Evolutionary conservation across 495 filamentous ascomycete species (phyloP).

Genomic region (Neurospora cerealis): DNA sequence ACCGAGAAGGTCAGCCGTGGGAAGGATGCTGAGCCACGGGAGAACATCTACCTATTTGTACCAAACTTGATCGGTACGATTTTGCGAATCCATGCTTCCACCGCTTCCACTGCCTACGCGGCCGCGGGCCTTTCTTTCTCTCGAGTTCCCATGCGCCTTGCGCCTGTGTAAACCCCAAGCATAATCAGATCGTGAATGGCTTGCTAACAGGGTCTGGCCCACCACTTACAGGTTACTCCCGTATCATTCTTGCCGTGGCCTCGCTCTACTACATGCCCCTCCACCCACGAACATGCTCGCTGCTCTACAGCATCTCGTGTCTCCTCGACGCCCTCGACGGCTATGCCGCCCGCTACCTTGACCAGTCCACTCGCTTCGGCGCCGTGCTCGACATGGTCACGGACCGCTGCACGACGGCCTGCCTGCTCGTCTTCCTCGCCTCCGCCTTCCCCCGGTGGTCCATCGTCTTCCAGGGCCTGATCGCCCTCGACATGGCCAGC

Average conservation of each 20-base stretch:
- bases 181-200: neutral
- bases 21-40: conserved; percentile 26
- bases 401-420: conserved; percentile 81
- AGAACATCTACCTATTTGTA: conserved; percentile 77
- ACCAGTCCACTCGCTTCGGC: conserved; percentile 89
- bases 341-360: conserved; percentile 74
- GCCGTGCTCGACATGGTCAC: conserved; percentile 97
- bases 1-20: neutral
- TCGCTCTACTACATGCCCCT: conserved; percentile 98
- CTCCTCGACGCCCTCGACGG: conserved; percentile 91
- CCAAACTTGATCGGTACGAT: conserved; percentile 69
- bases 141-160: neutral
- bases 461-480: conserved; percentile 86
- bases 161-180: neutral
- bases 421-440: conserved; percentile 84
- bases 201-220: conserved; percentile 1
- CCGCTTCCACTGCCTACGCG: neutral
- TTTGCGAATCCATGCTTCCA: neutral
- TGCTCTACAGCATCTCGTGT: conserved; percentile 87
- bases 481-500: conserved; percentile 82
- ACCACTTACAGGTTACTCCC: conserved; percentile 58
- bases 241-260: conserved; percentile 79
- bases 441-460: conserved; percentile 88
- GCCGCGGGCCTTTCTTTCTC: neutral
- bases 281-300: conserved; percentile 85